Evolutionary conservation across 139 green algal species (phyloP).

Genomic region (Chlamydomonas eustigma): DNA sequence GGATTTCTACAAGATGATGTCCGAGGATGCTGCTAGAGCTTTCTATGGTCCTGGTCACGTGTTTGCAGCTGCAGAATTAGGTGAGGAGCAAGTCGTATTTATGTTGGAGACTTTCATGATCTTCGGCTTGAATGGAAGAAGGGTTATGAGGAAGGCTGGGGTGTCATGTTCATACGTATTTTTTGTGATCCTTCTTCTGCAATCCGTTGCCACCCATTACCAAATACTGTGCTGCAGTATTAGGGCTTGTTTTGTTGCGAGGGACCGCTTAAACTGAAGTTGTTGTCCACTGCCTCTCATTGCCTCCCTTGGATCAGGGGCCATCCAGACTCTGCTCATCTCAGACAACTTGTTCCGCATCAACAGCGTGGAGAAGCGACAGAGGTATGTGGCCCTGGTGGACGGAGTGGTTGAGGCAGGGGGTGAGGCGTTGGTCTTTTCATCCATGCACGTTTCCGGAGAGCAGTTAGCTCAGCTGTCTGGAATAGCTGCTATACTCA

Average conservation of each 20-base stretch:
- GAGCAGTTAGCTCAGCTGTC: constrained; percentile 86
- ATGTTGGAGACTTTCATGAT: too few relatives aligned
- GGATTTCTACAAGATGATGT: constrained; percentile 87
- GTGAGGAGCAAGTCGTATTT: too few relatives aligned
- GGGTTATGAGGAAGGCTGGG: too few relatives aligned
- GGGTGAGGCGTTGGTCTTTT: constrained; percentile 80
- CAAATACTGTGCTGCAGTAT: too few relatives aligned
- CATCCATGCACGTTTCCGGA: constrained; percentile 62
- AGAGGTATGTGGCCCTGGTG: constrained; percentile 69
- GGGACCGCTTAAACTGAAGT: too few relatives aligned
- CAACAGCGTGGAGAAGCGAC: constrained; percentile 58
- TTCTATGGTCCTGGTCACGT: constrained; percentile 90
- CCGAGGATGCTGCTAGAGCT: constrained; percentile 58
- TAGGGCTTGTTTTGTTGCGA: too few relatives aligned
- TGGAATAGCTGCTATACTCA: constrained; percentile 83
- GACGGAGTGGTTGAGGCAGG: constrained; percentile 75
- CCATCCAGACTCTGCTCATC: constrained; percentile 76
- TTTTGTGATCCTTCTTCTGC: too few relatives aligned
- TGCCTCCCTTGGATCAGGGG: constrained; percentile 30
- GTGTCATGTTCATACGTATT: too few relatives aligned
- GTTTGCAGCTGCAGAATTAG: constrained; percentile 49
- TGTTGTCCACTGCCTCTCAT: too few relatives aligned
- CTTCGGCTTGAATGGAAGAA: too few relatives aligned
- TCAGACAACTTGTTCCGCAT: constrained; percentile 83
- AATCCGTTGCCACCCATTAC: too few relatives aligned